Percentiles rank a stretch among this genome's conserved stretches.
Conservation (phyloP, 768 basidiomycete genomes). For the Gautieria morchelliformis region DNA sequence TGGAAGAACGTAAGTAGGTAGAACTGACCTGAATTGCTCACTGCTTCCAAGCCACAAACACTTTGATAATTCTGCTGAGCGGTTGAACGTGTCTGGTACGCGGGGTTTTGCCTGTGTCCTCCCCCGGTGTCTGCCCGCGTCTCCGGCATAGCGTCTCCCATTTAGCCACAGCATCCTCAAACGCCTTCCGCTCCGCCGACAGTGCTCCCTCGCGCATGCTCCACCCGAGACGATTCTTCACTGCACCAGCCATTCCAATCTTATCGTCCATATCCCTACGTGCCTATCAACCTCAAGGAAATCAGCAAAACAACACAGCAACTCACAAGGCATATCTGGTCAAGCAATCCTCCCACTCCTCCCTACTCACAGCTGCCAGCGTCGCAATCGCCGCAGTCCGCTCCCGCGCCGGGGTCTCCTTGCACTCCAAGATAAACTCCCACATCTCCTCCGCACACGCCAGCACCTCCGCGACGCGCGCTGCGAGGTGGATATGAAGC, state of each 20-base stretch:
- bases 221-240: slow-evolving; percentile 46
- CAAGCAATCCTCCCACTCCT: slow-evolving; percentile 53
- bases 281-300: background rate
- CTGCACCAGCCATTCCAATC: slow-evolving; percentile 34
- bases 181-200: slow-evolving; percentile 41
- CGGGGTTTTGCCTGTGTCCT: background rate
- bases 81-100: background rate
- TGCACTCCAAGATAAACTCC: slow-evolving; percentile 57
- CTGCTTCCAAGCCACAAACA: slow-evolving; percentile 52
- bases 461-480: slow-evolving; percentile 54
- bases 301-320: background rate
- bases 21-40: slow-evolving; percentile 6
- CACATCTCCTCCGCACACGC: slow-evolving; percentile 72
- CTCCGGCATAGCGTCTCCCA: slow-evolving; percentile 32
- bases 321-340: slow-evolving; percentile 54
- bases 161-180: slow-evolving; percentile 46
- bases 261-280: slow-evolving; percentile 58
- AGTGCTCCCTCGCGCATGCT: slow-evolving; percentile 25
- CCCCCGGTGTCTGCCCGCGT: background rate
- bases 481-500: slow-evolving; percentile 53
- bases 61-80: slow-evolving; percentile 43
- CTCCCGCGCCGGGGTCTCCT: slow-evolving; percentile 19
- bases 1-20: no score
- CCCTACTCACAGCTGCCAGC: slow-evolving; percentile 42
- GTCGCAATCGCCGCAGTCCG: slow-evolving; percentile 12